Evolutionary conservation across 176 grass and related monocot species (phyloP).

Genomic region (Oryza meridionalis): DNA sequence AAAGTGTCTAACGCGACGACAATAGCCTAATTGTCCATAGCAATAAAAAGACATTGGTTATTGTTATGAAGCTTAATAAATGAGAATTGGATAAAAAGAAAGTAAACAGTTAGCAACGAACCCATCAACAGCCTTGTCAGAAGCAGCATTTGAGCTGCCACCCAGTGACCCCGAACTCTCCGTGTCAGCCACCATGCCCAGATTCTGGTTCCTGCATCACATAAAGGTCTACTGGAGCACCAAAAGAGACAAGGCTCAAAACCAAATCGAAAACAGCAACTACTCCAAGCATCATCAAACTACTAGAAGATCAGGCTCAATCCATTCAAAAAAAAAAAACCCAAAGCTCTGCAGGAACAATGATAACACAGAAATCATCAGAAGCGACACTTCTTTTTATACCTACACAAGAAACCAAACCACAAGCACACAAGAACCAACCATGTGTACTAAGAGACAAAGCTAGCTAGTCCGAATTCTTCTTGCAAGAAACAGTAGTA

Average conservation of each 20-base stretch:
- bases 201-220: constrained; percentile 37
- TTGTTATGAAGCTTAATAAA: constrained; percentile 11
- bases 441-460: not conserved
- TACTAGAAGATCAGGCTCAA: not conserved
- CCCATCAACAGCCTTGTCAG: constrained; percentile 34
- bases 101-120: constrained; percentile 31
- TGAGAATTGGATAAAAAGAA: not conserved
- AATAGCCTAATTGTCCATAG: not conserved
- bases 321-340: not conserved
- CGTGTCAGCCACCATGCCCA: constrained; percentile 53
- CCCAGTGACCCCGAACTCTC: constrained; percentile 47
- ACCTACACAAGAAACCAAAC: not conserved
- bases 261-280: not conserved
- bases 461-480: no score
- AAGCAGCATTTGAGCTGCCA: constrained; percentile 38
- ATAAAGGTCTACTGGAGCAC: constrained; percentile 9
- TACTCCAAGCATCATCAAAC: not conserved
- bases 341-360: not conserved
- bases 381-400: not conserved
- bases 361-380: not conserved
- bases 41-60: not conserved
- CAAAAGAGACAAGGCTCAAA: not conserved
- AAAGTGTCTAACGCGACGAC: not conserved
- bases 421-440: not conserved
- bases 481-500: not conserved